Evolutionary conservation across 2,329 filamentous ascomycete genomes (phyloP).

Genomic region (Cladophialophora yegresii): DNA sequence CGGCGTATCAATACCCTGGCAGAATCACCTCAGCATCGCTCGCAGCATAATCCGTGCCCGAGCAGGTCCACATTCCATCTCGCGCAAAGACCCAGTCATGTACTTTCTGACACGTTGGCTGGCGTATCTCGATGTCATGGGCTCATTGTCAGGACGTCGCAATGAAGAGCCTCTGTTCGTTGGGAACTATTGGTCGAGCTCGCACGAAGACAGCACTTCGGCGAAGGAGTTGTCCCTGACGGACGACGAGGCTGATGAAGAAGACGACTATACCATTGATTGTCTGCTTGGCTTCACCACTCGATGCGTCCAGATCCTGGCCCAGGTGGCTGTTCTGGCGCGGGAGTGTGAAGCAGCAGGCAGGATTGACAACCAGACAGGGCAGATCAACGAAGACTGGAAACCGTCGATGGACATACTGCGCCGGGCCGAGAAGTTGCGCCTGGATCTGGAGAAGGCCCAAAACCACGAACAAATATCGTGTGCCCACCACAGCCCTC

Average conservation of each 20-base stretch:
- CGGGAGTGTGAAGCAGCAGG: conserved; percentile 64
- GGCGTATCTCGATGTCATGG: conserved; percentile 78
- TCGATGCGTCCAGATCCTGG: conserved; percentile 68
- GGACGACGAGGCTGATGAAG: conserved; percentile 54
- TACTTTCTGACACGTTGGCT: conserved; percentile 82
- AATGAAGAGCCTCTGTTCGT: conserved; percentile 55
- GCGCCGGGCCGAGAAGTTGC: conserved; percentile 60
- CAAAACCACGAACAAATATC: conserved; percentile 44
- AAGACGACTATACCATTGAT: conserved; percentile 70
- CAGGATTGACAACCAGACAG: conserved; percentile 59
- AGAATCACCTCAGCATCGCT: conserved; percentile 73
- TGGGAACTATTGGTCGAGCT: conserved; percentile 52
- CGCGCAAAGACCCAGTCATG: conserved; percentile 60
- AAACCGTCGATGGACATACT: conserved; percentile 58
- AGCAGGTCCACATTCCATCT: conserved; percentile 58
- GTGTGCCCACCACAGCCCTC: conserved; percentile 44
- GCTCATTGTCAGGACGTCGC: conserved; percentile 65
- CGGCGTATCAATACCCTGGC: conserved; percentile 78
- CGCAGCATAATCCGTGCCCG: conserved; percentile 72
- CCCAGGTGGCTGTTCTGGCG: conserved; percentile 70
- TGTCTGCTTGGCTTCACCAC: conserved; percentile 79
- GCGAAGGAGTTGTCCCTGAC: conserved; percentile 38
- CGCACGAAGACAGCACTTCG: conserved; percentile 37
- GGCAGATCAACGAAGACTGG: conserved; percentile 59
- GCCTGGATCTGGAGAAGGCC: conserved; percentile 63